A percentile compares a stretch with the other conserved stretches of the same genome.
Conservation (phyloP, 2,329 filamentous ascomycete genomes). For the Nectriaceae sp. region DNA sequence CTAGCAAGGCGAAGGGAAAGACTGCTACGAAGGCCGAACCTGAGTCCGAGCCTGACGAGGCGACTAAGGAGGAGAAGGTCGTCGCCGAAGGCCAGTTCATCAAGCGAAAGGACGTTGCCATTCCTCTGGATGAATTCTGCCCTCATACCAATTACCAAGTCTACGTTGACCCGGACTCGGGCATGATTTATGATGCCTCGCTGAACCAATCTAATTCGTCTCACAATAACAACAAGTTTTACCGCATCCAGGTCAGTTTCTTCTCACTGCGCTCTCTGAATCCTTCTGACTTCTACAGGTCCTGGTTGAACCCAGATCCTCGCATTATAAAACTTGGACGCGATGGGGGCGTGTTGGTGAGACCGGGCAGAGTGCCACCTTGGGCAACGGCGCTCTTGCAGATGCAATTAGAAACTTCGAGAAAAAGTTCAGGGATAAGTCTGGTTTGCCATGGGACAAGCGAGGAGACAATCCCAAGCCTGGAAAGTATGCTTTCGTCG, state of each 20-base stretch:
- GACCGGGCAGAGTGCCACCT: conserved; percentile 47
- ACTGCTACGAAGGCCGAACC: conserved; percentile 23
- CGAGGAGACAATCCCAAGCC: conserved; percentile 58
- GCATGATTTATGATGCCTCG: conserved; percentile 75
- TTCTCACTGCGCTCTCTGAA: not conserved
- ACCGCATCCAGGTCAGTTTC: conserved; percentile 64
- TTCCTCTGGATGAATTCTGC: conserved; percentile 54
- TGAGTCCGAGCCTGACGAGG: conserved; percentile 24
- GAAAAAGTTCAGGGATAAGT: conserved; percentile 65
- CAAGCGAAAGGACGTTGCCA: conserved; percentile 45
- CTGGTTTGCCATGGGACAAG: conserved; percentile 56
- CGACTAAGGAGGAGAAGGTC: conserved; percentile 36
- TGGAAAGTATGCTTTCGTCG: conserved; percentile 78
- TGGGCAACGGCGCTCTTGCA: conserved; percentile 44
- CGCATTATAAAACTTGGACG: conserved; percentile 65
- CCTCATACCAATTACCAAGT: conserved; percentile 49
- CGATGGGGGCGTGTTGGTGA: conserved; percentile 80
- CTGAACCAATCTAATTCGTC: conserved; percentile 76
- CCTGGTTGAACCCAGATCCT: conserved; percentile 38
- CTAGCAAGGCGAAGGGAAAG: conserved; percentile 18
- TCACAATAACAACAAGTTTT: conserved; percentile 83
- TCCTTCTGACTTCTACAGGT: conserved; percentile 35
- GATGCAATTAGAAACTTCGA: conserved; percentile 54
- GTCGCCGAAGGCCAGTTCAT: conserved; percentile 48
- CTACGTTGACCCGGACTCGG: conserved; percentile 61